Evolutionary conservation across 1,139 yeast genomes (phyloP), one percentile per base, ranked within the genome.

Genomic region (Suhomyces wounanorum): DNA sequence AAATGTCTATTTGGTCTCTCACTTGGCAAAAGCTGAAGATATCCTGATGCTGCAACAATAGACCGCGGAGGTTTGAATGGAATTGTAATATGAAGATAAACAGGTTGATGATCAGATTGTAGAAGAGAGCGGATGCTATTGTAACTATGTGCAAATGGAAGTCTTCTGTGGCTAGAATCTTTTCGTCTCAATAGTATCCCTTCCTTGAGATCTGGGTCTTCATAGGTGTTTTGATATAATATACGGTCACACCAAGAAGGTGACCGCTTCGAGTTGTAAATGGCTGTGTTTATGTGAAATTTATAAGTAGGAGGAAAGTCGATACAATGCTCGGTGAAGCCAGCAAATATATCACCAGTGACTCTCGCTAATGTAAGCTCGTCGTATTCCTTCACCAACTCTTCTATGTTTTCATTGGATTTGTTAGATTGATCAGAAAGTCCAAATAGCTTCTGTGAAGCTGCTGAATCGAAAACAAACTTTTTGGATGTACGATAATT

Each of bases 221-320:
- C 64, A 60, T 84, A 84, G 0, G 79, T 73, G 0, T 76, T 65
- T 52, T 81, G 79, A 60, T 72, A 89, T 43, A 91, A 64, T 3
- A 91, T 81, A 47, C 97, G 71, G 64, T 91, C 97, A 66, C 97
- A 90, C 96, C 96, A 91, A 3, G 96, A 86, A 0, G 97, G 96
- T 1, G 75, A 73, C 52, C 97, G 70, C 56, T 83, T 85, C 4
- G 66, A 48, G 55, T 82, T 80, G 65, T 81, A 87, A n/a, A 71
- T 69, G 8, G 75, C 75, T 0, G 82, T 76, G 17, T 81, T 80
- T 3, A 76, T 54, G 46, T 68, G 65, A 62, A 73, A 88, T 67
- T 91, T 91, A 71, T 87, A 91, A 0, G 96, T 88, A 9, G 96
- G 97, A 21, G 73, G 73, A 65, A 91, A 91, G 0, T 61, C 62